Conservation (phyloP, 768 basidiomycete genomes). For the Hydnum rufescens region DNA sequence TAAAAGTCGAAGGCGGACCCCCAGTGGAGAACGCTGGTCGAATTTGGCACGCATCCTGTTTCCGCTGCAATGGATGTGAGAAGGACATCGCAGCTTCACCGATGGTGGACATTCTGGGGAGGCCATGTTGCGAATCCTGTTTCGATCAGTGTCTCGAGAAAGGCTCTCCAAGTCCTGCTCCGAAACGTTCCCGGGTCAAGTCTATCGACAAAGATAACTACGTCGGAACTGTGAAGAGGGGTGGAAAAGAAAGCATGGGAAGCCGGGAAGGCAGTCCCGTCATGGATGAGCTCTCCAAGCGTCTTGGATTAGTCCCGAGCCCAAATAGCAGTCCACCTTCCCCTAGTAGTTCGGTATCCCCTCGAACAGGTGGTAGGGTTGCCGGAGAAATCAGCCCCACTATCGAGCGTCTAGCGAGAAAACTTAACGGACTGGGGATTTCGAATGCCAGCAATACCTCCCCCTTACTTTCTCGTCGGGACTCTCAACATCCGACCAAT, state of each 20-base stretch:
- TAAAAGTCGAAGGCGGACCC: conserved; percentile 50
- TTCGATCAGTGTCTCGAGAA: conserved; percentile 57
- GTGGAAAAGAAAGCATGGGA: background rate
- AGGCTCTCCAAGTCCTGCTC: conserved; percentile 18
- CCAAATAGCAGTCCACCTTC: too few species aligned
- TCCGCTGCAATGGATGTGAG: conserved; percentile 51
- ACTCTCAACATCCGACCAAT: background rate
- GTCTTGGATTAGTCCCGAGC: conserved; percentile 27
- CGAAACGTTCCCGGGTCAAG: background rate
- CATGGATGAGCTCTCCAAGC: conserved; percentile 42
- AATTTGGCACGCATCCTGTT: conserved; percentile 71
- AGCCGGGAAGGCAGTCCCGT: conserved; percentile 38
- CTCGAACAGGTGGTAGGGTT: background rate
- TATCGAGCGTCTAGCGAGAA: background rate
- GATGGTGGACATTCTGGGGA: conserved; percentile 67
- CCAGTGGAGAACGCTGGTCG: conserved; percentile 51
- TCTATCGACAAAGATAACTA: too few species aligned
- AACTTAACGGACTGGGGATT: background rate
- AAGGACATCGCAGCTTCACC: conserved; percentile 55
- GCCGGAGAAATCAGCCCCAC: background rate
- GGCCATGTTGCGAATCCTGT: conserved; percentile 60
- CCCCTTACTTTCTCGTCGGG: background rate
- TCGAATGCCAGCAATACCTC: background rate
- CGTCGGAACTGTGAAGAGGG: background rate
- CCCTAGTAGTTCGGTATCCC: too few species aligned